Evolutionary conservation across 306 rosid species (phyloP).

Genomic region (Casuarina equisetifolia): DNA sequence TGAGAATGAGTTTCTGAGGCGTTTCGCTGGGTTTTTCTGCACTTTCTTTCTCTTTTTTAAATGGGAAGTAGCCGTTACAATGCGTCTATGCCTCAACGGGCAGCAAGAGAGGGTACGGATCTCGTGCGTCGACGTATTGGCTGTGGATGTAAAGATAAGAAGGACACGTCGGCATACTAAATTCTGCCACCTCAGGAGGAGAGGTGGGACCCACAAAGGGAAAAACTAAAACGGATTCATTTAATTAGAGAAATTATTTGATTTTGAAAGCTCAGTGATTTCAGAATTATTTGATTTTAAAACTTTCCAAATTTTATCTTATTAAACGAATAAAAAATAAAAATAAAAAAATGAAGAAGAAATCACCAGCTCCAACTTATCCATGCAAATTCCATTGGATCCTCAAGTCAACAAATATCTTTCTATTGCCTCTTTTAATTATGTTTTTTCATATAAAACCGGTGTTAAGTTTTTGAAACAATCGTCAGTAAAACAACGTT

Average conservation of each 20-base stretch:
- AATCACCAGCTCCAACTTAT: too few species aligned
- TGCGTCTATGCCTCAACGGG: conserved; percentile 40
- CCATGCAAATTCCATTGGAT: too few species aligned
- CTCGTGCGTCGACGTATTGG: background rate
- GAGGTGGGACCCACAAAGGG: too few species aligned
- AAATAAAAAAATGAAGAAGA: too few species aligned
- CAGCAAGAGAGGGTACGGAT: background rate
- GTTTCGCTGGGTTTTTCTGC: conserved; percentile 1
- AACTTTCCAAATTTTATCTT: too few species aligned
- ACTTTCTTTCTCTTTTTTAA: background rate
- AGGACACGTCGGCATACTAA: background rate
- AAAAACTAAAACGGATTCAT: too few species aligned
- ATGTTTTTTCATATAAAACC: background rate
- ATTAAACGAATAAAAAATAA: too few species aligned
- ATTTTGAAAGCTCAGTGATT: too few species aligned
- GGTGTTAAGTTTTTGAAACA: too few species aligned
- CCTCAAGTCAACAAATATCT: background rate
- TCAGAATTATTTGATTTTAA: too few species aligned
- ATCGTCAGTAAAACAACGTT: too few species aligned
- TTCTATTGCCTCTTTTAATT: background rate
- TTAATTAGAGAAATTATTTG: too few species aligned
- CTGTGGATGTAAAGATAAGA: background rate
- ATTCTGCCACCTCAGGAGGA: background rate
- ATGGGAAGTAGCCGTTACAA: conserved; percentile 46
- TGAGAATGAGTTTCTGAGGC: background rate